Evolutionary conservation across 2,329 filamentous ascomycete genomes (phyloP), one percentile per base, ranked within the genome.

Genomic region (Ustilaginoidea virens): DNA sequence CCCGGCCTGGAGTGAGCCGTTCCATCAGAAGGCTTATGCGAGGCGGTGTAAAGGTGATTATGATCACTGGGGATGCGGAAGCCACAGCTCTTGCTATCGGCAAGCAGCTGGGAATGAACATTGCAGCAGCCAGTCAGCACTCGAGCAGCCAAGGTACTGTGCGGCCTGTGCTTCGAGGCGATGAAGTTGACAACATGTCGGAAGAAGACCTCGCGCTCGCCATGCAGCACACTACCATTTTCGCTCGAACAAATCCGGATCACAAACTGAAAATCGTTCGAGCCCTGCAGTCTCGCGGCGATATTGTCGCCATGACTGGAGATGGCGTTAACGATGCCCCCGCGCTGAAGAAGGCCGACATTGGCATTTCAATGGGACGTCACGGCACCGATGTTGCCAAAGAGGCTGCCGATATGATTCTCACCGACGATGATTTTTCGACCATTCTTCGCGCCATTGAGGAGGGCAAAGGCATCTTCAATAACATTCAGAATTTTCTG

Each of bases 401-500:
- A 58, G 90, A 90, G 52, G 82, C 82, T 7, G 76, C 82, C n/a
- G 82, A 90, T 46, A 92, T 92, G 82, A 87, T 92, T 38, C 58
- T 92, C 29, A 90, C 81, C 0, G 80, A 90, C 41, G 82, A 92
- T 50, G 80, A 90, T 52, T 90, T 92, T 50, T 81, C 79, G 1
- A 90, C 82, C 5, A 98, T 98, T 37, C 66, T 98, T 8, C 80
- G 76, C 34, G 90, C 90, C 17, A 98, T 98, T 36, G 90, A 98
- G 52, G 90, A 98, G 58, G 92, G 90, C 55, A 98, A 98, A 55
- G 90, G 86, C 31, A 98, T 98, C 42, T 98, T 98, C 57, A 93
- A 90, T 67, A 98, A 98, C 53, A 96, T 98, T 40, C 90, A 98
- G 49, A 98, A 98, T 54, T 98, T 98, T 57, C 68, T 98, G 38